Evolutionary conservation across 139 green algal genomes (phyloP).

Genomic region (Auxenochlorella pyrenoidosa): DNA sequence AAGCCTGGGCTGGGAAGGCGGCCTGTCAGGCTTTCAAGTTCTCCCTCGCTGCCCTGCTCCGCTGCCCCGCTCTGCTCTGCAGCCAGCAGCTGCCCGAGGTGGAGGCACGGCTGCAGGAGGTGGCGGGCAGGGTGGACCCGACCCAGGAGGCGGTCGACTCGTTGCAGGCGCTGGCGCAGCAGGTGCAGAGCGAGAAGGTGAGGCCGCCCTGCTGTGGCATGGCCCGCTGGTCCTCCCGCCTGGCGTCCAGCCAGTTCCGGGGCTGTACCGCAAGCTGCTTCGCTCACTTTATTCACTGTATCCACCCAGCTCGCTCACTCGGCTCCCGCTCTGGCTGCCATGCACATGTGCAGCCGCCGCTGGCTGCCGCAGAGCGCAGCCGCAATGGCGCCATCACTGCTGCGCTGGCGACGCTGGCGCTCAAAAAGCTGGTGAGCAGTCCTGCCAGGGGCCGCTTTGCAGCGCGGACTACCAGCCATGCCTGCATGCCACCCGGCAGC

Average conservation of each 20-base stretch:
- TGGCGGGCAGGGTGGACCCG: background rate
- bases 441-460: too few species aligned
- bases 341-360: background rate
- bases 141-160: background rate
- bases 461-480: too few species aligned
- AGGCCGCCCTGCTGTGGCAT: too few species aligned
- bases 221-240: too few species aligned
- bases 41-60: background rate
- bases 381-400: background rate
- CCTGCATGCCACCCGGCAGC: too few species aligned
- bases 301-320: background rate
- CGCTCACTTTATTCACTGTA: too few species aligned
- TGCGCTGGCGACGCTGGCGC: background rate
- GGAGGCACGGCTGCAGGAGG: background rate
- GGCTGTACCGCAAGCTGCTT: too few species aligned
- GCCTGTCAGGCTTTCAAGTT: background rate
- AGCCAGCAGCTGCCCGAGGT: background rate
- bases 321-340: background rate
- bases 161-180: background rate
- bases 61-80: background rate
- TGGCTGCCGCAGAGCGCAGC: background rate
- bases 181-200: conserved; percentile 14
- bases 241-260: too few species aligned
- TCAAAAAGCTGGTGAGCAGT: background rate
- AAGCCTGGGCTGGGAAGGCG: too few species aligned